phyloP scores from a whole-genome alignment of 345 rosid species.

The Populus nigra region DNA sequence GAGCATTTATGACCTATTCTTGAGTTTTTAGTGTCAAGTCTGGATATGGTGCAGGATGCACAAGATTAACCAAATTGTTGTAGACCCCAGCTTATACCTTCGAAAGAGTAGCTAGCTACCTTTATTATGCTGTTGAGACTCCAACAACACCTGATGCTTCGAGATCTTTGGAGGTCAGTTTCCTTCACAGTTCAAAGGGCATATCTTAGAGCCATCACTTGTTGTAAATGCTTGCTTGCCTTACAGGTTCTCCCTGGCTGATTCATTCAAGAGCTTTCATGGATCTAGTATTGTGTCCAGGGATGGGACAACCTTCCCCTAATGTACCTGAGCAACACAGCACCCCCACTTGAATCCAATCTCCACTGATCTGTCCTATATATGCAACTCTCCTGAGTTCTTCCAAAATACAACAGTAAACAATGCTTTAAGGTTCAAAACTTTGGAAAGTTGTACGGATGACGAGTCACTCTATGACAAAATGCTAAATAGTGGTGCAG shows the following conservation, averaged over 20 bases:
- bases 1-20: background rate
- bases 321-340: constrained; percentile 36
- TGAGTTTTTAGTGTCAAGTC: background rate
- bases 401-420: constrained; percentile 30
- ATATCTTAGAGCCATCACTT: background rate
- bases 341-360: constrained; percentile 31
- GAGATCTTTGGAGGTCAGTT: constrained; percentile 31
- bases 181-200: background rate
- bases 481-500: constrained; percentile 23
- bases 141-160: constrained; percentile 32
- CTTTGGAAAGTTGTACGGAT: background rate
- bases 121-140: constrained; percentile 35
- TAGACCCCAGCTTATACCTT: constrained; percentile 37
- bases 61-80: constrained; percentile 28
- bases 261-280: constrained; percentile 30
- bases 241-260: constrained; percentile 39
- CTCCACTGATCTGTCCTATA: constrained; percentile 31
- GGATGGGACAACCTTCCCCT: constrained; percentile 41
- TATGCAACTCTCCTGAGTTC: constrained; percentile 35
- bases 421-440: constrained; percentile 21
- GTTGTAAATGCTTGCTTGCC: background rate
- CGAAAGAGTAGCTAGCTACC: constrained; percentile 18
- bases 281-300: constrained; percentile 29
- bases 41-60: constrained; percentile 17
- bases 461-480: constrained; percentile 9